Percentiles rank a stretch among this genome's conserved stretches.
These are phyloP conservation scores for Apiotrichum siamense DNA, from an alignment of 1,284 basidiomycete species.

Conservation along the genomic window DNA sequence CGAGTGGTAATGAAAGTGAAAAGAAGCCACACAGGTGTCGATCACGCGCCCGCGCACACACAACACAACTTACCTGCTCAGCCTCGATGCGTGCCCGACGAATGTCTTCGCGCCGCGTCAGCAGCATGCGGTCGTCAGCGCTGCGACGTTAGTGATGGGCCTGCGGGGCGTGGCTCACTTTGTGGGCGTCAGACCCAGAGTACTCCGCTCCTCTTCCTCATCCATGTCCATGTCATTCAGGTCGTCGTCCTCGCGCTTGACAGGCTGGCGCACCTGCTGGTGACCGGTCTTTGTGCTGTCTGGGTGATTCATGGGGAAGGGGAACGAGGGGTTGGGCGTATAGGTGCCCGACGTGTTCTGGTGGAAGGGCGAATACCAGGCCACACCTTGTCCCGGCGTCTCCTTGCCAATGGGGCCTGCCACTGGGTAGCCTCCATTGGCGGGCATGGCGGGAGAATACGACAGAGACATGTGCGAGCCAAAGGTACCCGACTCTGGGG, in stretches of 20 bases:
- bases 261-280: not conserved
- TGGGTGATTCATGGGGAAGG: not conserved
- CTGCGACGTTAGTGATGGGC: not conserved
- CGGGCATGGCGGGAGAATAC: not conserved
- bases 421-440: not conserved
- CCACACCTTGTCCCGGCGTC: not conserved
- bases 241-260: not conserved
- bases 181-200: slow-evolving; percentile 5
- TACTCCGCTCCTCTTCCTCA: not conserved
- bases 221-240: not conserved
- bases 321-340: not conserved
- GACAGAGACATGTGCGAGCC: not conserved
- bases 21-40: not conserved
- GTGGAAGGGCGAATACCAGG: not conserved
- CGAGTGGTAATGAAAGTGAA: not conserved
- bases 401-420: not conserved
- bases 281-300: not conserved
- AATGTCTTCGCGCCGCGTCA: slow-evolving; percentile 22
- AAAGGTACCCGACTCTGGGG: not conserved
- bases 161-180: not conserved
- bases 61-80: slow-evolving; percentile 34
- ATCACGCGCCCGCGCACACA: not conserved
- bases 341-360: not conserved
- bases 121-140: slow-evolving; percentile 12
- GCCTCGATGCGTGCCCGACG: slow-evolving; percentile 31